Evolutionary conservation across 495 filamentous ascomycete genomes (phyloP).

Genomic region (Neurospora intermedia): DNA sequence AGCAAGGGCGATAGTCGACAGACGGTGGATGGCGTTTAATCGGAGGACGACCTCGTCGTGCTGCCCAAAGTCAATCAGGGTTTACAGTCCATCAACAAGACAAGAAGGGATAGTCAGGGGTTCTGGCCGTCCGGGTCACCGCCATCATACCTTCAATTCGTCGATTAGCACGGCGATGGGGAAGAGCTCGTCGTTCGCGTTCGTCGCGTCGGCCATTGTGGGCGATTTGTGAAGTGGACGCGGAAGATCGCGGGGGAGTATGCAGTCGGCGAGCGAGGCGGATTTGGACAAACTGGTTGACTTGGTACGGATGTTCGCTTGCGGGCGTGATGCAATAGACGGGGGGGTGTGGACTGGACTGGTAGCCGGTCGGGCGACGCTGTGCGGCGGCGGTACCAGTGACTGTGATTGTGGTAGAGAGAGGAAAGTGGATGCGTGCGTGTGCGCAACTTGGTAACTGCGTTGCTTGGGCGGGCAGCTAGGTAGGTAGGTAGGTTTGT

Average conservation of each 20-base stretch:
- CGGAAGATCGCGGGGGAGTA: constrained; percentile 6
- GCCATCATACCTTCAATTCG: constrained; percentile 78
- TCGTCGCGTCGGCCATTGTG: constrained; percentile 45
- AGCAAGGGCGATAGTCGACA: constrained; percentile 94
- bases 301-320: constrained; percentile 4
- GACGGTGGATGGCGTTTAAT: constrained; percentile 94
- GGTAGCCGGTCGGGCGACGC: constrained; percentile 3
- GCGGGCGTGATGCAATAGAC: constrained; percentile 25
- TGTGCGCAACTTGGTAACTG: constrained; percentile 1
- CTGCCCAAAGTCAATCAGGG: constrained; percentile 36
- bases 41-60: constrained; percentile 97
- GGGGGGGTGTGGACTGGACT: constrained; percentile 7
- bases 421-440: constrained; percentile 2
- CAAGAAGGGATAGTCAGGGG: neutral
- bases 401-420: neutral
- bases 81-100: neutral
- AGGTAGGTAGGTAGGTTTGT: neutral
- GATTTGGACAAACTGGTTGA: constrained; percentile 2
- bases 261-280: constrained; percentile 2
- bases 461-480: neutral
- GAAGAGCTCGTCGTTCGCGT: constrained; percentile 87
- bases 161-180: constrained; percentile 99
- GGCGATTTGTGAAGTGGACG: constrained; percentile 14
- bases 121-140: constrained; percentile 7
- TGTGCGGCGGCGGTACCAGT: neutral